A percentile compares a stretch with the other conserved stretches of the same genome.
Evolutionary conservation across 2,329 filamentous ascomycete species (phyloP).

Genomic region (Colletotrichum sp.): DNA sequence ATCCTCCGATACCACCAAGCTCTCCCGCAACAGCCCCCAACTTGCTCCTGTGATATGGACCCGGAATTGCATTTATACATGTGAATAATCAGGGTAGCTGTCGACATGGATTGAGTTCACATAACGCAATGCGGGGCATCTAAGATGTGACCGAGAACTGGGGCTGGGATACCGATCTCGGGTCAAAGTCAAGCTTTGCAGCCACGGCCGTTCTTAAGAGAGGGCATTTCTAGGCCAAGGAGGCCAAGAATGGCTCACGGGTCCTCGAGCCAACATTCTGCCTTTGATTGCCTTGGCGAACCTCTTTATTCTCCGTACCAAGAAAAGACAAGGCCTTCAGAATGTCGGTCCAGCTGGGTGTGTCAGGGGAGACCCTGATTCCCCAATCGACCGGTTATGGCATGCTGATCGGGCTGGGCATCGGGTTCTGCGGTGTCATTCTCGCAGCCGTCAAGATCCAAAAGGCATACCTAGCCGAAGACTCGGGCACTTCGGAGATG

Average conservation of each 20-base stretch:
- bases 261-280: background rate
- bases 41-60: background rate
- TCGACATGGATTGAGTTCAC: background rate
- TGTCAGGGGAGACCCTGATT: background rate
- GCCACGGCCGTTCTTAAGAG: background rate
- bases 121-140: background rate
- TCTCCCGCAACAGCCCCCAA: background rate
- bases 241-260: background rate
- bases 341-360: background rate
- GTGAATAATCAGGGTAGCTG: background rate
- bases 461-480: background rate
- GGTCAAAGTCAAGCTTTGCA: background rate
- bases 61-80: background rate
- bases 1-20: background rate
- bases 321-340: background rate
- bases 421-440: background rate
- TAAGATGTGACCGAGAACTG: conserved; percentile 1
- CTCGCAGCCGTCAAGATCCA: background rate
- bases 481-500: background rate
- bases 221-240: background rate
- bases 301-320: background rate
- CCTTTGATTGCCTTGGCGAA: background rate
- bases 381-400: background rate
- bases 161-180: background rate
- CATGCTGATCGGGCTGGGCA: background rate